Conservation (phyloP, 108 stramenopile genomes). For the Conticribra weissflogii region DNA sequence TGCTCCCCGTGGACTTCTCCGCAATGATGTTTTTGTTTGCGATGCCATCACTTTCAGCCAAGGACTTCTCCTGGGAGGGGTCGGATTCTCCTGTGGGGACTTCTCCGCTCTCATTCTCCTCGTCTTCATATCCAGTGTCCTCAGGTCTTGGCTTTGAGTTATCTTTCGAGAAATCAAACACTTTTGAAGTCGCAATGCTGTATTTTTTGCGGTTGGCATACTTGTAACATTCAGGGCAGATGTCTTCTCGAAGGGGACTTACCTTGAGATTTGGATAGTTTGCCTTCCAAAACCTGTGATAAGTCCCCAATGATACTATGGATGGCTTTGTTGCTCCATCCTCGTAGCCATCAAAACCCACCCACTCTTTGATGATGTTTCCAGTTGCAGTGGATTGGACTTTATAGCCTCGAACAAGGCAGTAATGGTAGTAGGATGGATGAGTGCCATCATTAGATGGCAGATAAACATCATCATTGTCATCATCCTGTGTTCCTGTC, state of each 20-base stretch:
- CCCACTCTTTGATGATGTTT: not conserved
- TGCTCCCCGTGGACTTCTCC: too few species aligned
- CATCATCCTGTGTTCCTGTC: not conserved
- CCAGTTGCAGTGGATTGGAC: not conserved
- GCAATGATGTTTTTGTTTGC: too few species aligned
- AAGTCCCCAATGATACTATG: not conserved
- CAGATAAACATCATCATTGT: conserved; percentile 2
- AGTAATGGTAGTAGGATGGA: not conserved
- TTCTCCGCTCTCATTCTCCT: too few species aligned
- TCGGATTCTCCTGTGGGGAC: too few species aligned
- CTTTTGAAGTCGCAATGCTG: not conserved
- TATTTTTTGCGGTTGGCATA: conserved; percentile 18
- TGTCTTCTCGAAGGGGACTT: conserved; percentile 1
- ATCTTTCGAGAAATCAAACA: not conserved
- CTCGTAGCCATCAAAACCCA: not conserved
- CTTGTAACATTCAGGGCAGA: not conserved
- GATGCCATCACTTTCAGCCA: too few species aligned
- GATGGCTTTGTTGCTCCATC: too few species aligned
- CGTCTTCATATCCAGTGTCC: not conserved
- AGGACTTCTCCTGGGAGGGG: too few species aligned
- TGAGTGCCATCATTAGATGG: not conserved
- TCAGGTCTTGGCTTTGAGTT: not conserved
- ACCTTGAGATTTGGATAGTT: conserved; percentile 15
- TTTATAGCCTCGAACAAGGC: not conserved
- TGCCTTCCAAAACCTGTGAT: not conserved